A percentile compares a stretch with the other conserved stretches of the same genome.
phyloP scores from a whole-genome alignment of 1,139 yeast genomes.

The Yamadazyma epiphylla region DNA sequence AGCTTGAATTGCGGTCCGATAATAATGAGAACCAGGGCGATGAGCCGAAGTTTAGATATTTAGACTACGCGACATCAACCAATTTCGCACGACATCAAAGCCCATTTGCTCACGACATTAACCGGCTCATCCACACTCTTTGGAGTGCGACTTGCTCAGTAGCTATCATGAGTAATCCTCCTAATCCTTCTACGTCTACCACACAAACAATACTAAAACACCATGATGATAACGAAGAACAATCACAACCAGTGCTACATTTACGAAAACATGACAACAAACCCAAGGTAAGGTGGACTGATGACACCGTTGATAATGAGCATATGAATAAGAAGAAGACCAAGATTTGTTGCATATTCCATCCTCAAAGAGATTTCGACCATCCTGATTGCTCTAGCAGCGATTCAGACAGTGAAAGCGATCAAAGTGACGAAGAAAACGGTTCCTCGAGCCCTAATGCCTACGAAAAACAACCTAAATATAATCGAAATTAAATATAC shows the following conservation, averaged over 20 bases:
- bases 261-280: constrained; percentile 17
- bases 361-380: constrained; percentile 54
- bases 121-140: no score
- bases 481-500: constrained; percentile 21
- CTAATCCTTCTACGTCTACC: no score
- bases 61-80: no score
- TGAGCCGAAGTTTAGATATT: no score
- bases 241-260: constrained; percentile 8
- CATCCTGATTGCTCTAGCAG: constrained; percentile 52
- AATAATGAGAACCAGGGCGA: no score
- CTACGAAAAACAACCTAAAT: constrained; percentile 70
- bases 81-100: no score
- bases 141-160: no score
- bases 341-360: constrained; percentile 93
- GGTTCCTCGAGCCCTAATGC: constrained; percentile 53
- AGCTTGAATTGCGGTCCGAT: no score
- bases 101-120: no score
- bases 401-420: constrained; percentile 27
- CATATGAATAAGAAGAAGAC: constrained; percentile 82
- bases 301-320: constrained; percentile 87
- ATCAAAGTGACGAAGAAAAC: constrained; percentile 32
- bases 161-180: no score
- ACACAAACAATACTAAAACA: not conserved
- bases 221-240: no score
- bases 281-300: constrained; percentile 74